phyloP scores from a whole-genome alignment of 805 yeast species.

The Diddensiella santjacobensis region DNA sequence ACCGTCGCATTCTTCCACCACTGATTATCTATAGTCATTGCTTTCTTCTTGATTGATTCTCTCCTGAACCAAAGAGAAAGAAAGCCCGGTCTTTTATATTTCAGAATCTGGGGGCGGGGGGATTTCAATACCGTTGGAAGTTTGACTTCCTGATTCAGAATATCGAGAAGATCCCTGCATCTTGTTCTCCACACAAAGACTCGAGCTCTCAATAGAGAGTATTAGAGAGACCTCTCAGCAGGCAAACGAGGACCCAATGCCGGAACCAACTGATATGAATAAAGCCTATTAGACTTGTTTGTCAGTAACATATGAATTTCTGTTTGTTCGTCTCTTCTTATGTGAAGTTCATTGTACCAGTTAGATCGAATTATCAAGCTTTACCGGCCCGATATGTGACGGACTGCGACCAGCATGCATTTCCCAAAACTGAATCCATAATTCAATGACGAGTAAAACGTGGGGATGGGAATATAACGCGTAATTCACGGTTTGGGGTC shows the following conservation, averaged over 20 bases:
- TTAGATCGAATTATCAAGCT: too few species aligned
- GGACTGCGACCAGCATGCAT: background rate
- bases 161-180: background rate
- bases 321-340: too few species aligned
- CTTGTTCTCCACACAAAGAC: background rate
- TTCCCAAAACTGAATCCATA: background rate
- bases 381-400: background rate
- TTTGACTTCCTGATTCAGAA: background rate
- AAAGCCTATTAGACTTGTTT: too few species aligned
- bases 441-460: background rate
- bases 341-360: too few species aligned
- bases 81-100: background rate
- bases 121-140: background rate
- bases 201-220: too few species aligned
- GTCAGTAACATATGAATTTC: too few species aligned
- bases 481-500: too few species aligned
- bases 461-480: background rate
- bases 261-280: too few species aligned
- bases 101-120: background rate
- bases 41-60: background rate
- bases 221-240: too few species aligned
- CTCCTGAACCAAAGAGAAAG: background rate
- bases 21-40: background rate
- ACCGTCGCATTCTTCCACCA: constrained; percentile 63
- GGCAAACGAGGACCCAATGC: too few species aligned